Conservation (phyloP, 371 early-diverging fungal species). For the Syncephalis fuscata region DNA sequence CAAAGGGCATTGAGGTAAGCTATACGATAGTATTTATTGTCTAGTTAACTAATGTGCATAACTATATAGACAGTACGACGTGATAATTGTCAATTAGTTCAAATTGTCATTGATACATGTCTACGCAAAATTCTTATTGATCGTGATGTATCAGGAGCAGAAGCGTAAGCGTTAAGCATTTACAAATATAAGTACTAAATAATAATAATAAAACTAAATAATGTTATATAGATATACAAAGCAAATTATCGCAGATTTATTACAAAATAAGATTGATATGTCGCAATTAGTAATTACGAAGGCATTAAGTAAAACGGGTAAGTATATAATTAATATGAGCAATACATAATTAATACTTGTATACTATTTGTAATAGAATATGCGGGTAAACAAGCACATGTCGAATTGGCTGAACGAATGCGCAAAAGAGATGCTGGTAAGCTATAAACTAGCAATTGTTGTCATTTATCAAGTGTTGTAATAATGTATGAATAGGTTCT, state of each 20-base stretch:
- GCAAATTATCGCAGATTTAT: constrained; percentile 77
- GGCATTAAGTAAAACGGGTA: constrained; percentile 79
- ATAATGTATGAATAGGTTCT: constrained; percentile 28
- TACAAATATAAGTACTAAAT: neutral
- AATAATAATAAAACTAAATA: neutral
- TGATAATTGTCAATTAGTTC: constrained; percentile 95
- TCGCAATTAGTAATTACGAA: constrained; percentile 98
- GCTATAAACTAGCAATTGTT: constrained; percentile 3
- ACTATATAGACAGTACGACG: constrained; percentile 87
- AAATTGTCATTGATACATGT: constrained; percentile 87
- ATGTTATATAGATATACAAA: constrained; percentile 69
- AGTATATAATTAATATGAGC: neutral
- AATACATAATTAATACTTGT: neutral
- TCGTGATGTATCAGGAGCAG: constrained; percentile 81
- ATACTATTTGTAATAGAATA: constrained; percentile 43
- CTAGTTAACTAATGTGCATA: neutral
- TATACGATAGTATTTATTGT: neutral
- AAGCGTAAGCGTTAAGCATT: constrained; percentile 27
- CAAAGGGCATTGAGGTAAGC: constrained; percentile 95
- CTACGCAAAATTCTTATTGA: constrained; percentile 87
- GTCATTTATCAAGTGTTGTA: neutral
- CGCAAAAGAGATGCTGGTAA: constrained; percentile 82
- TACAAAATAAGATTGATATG: constrained; percentile 95
- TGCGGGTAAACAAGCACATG: constrained; percentile 94
- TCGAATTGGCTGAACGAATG: constrained; percentile 95